Evolutionary conservation across 192 early-diverging fungal species (phyloP).

Genomic region (Linnemannia exigua): DNA sequence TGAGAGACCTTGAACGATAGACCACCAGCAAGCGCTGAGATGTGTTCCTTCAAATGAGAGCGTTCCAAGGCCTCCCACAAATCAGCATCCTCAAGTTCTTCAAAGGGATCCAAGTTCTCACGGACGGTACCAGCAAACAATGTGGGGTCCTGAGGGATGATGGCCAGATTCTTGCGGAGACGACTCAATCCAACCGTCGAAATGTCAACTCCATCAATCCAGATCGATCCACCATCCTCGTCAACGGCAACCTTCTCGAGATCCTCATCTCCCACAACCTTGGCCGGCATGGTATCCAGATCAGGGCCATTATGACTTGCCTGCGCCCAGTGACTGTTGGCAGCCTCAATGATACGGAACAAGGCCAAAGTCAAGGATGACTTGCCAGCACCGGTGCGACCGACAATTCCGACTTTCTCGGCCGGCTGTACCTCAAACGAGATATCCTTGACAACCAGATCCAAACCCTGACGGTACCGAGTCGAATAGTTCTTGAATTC

Average conservation of each 20-base stretch:
- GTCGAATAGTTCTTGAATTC: slow-evolving; percentile 31
- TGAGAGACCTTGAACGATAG: slow-evolving; percentile 80
- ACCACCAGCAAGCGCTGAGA: slow-evolving; percentile 71
- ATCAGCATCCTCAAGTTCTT: slow-evolving; percentile 57
- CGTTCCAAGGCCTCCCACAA: slow-evolving; percentile 77
- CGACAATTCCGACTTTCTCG: slow-evolving; percentile 50
- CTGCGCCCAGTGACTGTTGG: slow-evolving; percentile 43
- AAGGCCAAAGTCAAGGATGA: slow-evolving; percentile 78
- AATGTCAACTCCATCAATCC: slow-evolving; percentile 59
- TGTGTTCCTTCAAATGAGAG: slow-evolving; percentile 75
- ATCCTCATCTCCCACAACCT: slow-evolving; percentile 22
- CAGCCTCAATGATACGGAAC: slow-evolving; percentile 83
- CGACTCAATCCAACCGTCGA: slow-evolving; percentile 67
- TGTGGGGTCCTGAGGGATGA: slow-evolving; percentile 84
- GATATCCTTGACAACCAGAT: slow-evolving; percentile 68
- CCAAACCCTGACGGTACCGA: slow-evolving; percentile 53
- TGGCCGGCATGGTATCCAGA: slow-evolving; percentile 22
- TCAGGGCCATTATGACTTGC: slow-evolving; percentile 18
- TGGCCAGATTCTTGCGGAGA: slow-evolving; percentile 70
- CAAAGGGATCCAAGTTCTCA: slow-evolving; percentile 68
- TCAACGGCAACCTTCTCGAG: slow-evolving; percentile 61
- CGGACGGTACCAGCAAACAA: slow-evolving; percentile 71
- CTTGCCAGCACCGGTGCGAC: slow-evolving; percentile 76
- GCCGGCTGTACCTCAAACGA: slow-evolving; percentile 54
- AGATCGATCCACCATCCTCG: slow-evolving; percentile 77